A percentile compares a stretch with the other conserved stretches of the same genome.
phyloP scores from a whole-genome alignment of 1,284 basidiomycete species.

The Rhodotorula sp. region DNA sequence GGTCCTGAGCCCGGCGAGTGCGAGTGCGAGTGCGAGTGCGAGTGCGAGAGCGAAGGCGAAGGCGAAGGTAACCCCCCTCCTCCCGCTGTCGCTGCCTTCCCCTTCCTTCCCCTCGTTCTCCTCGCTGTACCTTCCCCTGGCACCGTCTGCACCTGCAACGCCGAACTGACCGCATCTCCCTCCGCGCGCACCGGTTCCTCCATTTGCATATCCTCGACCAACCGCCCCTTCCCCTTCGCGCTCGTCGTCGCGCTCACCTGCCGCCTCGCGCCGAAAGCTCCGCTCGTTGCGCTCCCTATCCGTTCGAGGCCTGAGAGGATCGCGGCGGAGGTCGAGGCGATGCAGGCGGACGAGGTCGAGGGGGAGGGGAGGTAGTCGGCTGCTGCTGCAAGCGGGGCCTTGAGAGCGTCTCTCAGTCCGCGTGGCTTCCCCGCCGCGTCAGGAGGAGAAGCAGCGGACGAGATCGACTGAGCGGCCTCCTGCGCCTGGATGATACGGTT shows the following conservation, averaged over 20 bases:
- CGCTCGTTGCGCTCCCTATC: background rate
- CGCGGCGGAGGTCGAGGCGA: conserved; percentile 19
- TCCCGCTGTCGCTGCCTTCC: conserved; percentile 2
- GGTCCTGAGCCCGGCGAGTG: background rate
- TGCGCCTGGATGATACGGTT: conserved; percentile 16
- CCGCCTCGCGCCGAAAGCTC: background rate
- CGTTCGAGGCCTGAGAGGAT: conserved; percentile 14
- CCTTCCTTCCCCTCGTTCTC: conserved; percentile 18
- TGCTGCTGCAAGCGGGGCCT: background rate
- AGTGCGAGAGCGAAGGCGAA: background rate
- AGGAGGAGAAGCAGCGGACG: background rate
- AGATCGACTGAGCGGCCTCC: background rate
- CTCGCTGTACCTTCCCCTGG: background rate
- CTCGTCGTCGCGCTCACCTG: background rate
- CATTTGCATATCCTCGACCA: background rate
- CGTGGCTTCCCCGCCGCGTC: too few species aligned
- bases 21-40: background rate
- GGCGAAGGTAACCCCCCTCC: background rate
- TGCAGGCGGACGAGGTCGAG: background rate
- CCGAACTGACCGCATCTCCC: too few species aligned
- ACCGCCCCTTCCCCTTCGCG: conserved; percentile 7
- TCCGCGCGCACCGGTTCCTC: background rate
- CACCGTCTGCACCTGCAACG: background rate
- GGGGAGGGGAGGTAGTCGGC: conserved; percentile 14
- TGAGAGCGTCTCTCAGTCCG: background rate